phyloP scores from a whole-genome alignment of 345 rosid genomes.

The Corchorus capsularis region DNA sequence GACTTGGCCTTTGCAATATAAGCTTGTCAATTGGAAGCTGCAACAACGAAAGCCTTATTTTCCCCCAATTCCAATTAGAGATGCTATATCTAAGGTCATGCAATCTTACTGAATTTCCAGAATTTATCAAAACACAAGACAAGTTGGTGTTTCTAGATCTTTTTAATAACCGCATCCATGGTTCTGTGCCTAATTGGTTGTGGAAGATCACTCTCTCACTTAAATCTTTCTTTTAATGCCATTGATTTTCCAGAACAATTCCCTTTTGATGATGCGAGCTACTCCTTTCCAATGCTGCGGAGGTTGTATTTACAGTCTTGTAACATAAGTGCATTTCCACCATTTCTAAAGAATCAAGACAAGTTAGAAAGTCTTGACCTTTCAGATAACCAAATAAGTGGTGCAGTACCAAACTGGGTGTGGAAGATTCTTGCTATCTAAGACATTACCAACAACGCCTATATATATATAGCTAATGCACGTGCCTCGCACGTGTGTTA shows the following conservation, averaged over 20 bases:
- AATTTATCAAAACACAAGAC: background rate
- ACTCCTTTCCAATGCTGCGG: background rate
- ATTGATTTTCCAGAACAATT: background rate
- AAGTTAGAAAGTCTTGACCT: background rate
- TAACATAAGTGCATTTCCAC: background rate
- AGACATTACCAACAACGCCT: background rate
- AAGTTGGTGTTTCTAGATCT: background rate
- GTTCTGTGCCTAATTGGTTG: background rate
- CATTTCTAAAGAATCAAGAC: background rate
- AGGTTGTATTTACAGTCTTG: rapidly evolving
- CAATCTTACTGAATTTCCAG: background rate
- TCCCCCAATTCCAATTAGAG: background rate
- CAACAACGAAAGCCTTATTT: background rate
- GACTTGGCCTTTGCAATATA: background rate
- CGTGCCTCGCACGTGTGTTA: no score
- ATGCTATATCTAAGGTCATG: background rate
- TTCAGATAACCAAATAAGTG: background rate
- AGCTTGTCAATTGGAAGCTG: background rate
- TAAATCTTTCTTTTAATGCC: no score
- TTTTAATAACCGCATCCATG: background rate
- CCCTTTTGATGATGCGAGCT: background rate
- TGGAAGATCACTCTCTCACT: no score
- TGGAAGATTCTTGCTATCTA: no score
- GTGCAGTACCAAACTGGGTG: background rate
- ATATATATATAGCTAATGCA: no score